Percentiles rank a stretch among this genome's conserved stretches.
phyloP scores from a whole-genome alignment of 2,329 filamentous ascomycete species.

The Tolypocladium endophyticum region DNA sequence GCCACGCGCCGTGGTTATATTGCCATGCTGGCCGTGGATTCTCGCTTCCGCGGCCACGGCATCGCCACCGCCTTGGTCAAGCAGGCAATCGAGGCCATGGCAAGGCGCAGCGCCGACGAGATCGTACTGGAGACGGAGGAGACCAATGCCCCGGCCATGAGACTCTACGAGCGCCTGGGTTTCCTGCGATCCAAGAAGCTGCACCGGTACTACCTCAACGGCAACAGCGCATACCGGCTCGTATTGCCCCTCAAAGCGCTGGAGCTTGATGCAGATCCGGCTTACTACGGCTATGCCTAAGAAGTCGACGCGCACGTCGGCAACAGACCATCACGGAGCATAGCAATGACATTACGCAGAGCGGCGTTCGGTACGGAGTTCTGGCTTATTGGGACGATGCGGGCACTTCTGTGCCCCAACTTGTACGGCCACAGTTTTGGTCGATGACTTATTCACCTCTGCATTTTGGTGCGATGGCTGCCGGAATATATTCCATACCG shows the following conservation, averaged over 20 bases:
- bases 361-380: conserved; percentile 4
- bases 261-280: conserved; percentile 27
- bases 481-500: neutral
- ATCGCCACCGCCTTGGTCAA: conserved; percentile 85
- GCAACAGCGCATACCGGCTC: conserved; percentile 85
- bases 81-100: conserved; percentile 86
- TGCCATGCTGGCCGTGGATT: conserved; percentile 90
- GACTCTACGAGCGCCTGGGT: conserved; percentile 83
- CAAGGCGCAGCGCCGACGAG: conserved; percentile 73
- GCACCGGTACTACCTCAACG: conserved; percentile 93
- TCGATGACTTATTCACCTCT: neutral
- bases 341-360: neutral
- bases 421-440: neutral
- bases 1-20: conserved; percentile 81
- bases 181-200: conserved; percentile 88
- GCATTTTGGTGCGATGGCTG: neutral
- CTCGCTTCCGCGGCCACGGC: conserved; percentile 69
- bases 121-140: conserved; percentile 95
- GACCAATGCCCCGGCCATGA: conserved; percentile 80
- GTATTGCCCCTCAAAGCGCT: conserved; percentile 63
- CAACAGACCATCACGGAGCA: neutral
- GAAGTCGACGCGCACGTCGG: neutral
- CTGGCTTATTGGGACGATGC: neutral
- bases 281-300: conserved; percentile 22
- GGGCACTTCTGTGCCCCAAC: neutral